Base-by-base conservation (phyloP, 106 monocot genomes). In the Gastrodia elata region DNA sequence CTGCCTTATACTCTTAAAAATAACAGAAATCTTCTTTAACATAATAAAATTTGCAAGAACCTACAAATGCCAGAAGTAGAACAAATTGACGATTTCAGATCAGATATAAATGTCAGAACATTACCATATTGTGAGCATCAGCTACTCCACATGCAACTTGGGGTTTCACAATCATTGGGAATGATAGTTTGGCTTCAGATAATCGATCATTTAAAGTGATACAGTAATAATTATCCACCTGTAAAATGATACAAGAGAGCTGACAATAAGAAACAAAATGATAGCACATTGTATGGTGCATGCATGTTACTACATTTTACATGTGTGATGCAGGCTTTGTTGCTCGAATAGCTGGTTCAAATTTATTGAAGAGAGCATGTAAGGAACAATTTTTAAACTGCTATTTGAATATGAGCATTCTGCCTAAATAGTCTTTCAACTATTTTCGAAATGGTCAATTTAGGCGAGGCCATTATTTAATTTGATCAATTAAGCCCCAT, bases 81-180 rank as follows among this genome's bases (percentile, higher is more conserved):
- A 4, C 34, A 67, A 37, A 35, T 38, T 67, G 27, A 38, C 6
- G 35, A 20, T 36, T 65, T 27, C 28, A 30, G 18, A 35, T 65
- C 61, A 65, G 35, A 59, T 36, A 65, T 65, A 67, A 67, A 67
- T 67, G 36, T n/a, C 36, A 46, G 43, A 33, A 75, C 49, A 76
- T 39, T 83, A 90, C 90, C 98, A 98, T 98, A 58, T 79, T 77
- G 71, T 98, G 98, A 82, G 98, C 98, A 87, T 93, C 82, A 70
- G 87, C 61, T 55, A 93, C 93, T 34, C 98, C 98, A 77, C 98
- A 98, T 38, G 98, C 98, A 75, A 91, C 84, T 87, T 89, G 98
- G 39, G 98, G 98, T 78, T 98, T 98, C 70, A 98, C 85, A 76
- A 98, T 93, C 67, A 85, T 76, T 15, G 98, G 98, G 79, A 91